Evolutionary conservation across 2,329 filamentous ascomycete species (phyloP).

Genomic region (Beauveria medogensis): DNA sequence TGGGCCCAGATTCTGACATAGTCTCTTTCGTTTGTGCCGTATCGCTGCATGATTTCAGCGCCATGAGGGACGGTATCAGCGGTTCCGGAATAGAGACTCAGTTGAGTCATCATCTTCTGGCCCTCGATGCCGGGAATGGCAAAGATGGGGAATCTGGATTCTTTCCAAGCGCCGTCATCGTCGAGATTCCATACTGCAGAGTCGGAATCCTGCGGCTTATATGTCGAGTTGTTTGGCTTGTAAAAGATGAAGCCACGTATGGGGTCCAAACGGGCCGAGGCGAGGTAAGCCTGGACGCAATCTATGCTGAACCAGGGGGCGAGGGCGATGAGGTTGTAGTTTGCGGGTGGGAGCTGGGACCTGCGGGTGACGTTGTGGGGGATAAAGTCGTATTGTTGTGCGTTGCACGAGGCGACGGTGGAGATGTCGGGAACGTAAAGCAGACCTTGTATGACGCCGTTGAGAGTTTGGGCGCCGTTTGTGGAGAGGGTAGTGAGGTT

Average conservation of each 20-base stretch:
- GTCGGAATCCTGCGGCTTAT: conserved; percentile 56
- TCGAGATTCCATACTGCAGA: conserved; percentile 62
- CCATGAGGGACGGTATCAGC: conserved; percentile 54
- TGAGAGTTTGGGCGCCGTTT: conserved; percentile 50
- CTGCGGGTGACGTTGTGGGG: conserved; percentile 68
- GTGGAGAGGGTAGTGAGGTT: conserved; percentile 72
- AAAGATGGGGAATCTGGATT: conserved; percentile 72
- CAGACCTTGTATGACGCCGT: conserved; percentile 63
- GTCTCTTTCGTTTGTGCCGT: conserved; percentile 46
- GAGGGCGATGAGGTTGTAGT: conserved; percentile 70
- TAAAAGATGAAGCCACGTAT: conserved; percentile 59
- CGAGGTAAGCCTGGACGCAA: conserved; percentile 68
- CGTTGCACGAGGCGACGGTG: conserved; percentile 50
- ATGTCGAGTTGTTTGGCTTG: conserved; percentile 45
- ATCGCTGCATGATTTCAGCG: conserved; percentile 44
- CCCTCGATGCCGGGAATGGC: conserved; percentile 66
- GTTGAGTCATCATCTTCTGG: conserved; percentile 57
- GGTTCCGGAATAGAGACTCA: conserved; percentile 71
- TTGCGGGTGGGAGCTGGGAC: conserved; percentile 56
- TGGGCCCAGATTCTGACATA: conserved; percentile 54
- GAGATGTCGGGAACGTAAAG: conserved; percentile 74
- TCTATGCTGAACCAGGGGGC: conserved; percentile 75
- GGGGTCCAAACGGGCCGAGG: conserved; percentile 47
- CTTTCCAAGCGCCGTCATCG: conserved; percentile 64
- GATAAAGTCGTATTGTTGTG: conserved; percentile 56